Conservation (phyloP, 495 filamentous ascomycete genomes). For the Aspergillus egyptiacus region DNA sequence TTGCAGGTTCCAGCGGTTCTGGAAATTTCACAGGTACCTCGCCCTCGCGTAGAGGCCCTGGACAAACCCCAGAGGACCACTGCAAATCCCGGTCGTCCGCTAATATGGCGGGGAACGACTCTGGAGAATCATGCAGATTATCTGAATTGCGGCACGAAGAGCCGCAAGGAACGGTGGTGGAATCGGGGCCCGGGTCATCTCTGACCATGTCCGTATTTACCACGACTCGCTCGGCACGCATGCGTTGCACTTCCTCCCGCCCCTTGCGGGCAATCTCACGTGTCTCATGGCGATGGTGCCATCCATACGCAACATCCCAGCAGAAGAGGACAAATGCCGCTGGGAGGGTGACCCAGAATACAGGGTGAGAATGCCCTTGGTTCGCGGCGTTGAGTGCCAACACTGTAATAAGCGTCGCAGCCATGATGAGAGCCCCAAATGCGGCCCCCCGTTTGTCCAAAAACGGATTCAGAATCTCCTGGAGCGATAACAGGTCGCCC, state of each 20-base stretch:
- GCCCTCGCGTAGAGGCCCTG: too few relatives aligned
- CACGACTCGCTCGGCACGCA: not conserved
- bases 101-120: not conserved
- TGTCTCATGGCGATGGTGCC: conserved; percentile 3
- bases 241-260: not conserved
- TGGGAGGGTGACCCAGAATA: conserved; percentile 11
- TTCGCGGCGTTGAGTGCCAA: conserved; percentile 6
- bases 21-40: too few relatives aligned
- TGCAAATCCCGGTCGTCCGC: not conserved
- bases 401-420: conserved; percentile 3
- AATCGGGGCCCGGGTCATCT: not conserved
- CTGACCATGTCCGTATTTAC: not conserved
- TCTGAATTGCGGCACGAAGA: not conserved
- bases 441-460: conserved; percentile 3
- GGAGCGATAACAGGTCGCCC: conserved; percentile 1
- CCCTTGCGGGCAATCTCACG: conserved; percentile 3
- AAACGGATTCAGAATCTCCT: conserved; percentile 12
- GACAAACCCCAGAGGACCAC: too few relatives aligned
- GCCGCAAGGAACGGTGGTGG: not conserved
- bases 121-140: not conserved
- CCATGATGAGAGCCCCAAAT: conserved; percentile 5
- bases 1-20: too few relatives aligned
- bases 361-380: conserved; percentile 3
- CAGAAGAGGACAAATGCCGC: conserved; percentile 11
- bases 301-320: conserved; percentile 5